Conservation (phyloP, 768 basidiomycete genomes). For the Pisolithus albus region DNA sequence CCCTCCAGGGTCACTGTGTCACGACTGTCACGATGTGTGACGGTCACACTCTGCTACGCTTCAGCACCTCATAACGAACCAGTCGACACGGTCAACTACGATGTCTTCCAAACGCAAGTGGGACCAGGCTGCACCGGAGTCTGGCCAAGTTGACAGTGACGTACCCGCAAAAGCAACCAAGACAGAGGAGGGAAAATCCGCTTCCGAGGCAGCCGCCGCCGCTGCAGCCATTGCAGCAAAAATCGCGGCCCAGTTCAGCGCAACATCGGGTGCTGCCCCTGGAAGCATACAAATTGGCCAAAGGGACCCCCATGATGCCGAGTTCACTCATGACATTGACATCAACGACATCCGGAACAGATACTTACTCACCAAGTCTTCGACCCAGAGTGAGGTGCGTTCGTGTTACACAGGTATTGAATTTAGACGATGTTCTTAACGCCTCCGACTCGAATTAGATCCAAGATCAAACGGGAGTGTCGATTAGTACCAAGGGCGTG, state of each 20-base stretch:
- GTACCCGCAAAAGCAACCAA: slow-evolving; percentile 40
- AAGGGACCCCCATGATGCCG: slow-evolving; percentile 68
- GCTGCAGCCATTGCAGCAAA: slow-evolving; percentile 90
- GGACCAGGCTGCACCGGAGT: slow-evolving; percentile 58
- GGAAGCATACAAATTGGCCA: slow-evolving; percentile 37
- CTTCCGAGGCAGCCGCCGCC: slow-evolving; percentile 57
- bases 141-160: slow-evolving; percentile 33
- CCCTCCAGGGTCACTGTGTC: slow-evolving; percentile 8
- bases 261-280: slow-evolving; percentile 32
- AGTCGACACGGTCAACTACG: not conserved
- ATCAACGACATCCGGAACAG: slow-evolving; percentile 95
- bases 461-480: slow-evolving; percentile 85
- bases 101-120: slow-evolving; percentile 79
- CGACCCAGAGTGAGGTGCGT: slow-evolving; percentile 85
- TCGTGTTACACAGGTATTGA: not conserved
- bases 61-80: not conserved
- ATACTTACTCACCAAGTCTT: slow-evolving; percentile 88
- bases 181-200: slow-evolving; percentile 44
- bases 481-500: slow-evolving; percentile 85
- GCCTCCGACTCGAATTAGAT: slow-evolving; percentile 46
- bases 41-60: not conserved
- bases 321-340: slow-evolving; percentile 87
- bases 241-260: slow-evolving; percentile 82
- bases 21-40: slow-evolving; percentile 12
- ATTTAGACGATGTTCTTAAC: not conserved